A percentile compares a stretch with the other conserved stretches of the same genome.
phyloP scores from a whole-genome alignment of 2,329 filamentous ascomycete species.

The Aspergillus candidus region DNA sequence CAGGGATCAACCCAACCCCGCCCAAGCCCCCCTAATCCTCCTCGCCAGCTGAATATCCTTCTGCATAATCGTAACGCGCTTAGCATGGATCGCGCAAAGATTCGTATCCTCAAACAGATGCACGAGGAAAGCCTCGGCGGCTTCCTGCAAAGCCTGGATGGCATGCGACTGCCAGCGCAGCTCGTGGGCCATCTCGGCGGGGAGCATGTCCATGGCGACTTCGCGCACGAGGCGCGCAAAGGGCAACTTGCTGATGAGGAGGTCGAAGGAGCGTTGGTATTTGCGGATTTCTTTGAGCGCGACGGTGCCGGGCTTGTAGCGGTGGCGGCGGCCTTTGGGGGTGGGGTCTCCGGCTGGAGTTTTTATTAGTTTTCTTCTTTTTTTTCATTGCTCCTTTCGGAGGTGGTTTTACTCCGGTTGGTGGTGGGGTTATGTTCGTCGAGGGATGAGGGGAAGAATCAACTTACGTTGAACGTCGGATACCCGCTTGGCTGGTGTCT shows the following conservation, averaged over 20 bases:
- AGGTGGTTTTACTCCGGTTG: slow-evolving; percentile 10
- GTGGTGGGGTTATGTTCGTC: neutral
- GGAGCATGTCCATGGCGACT: slow-evolving; percentile 51
- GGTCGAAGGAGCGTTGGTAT: slow-evolving; percentile 84
- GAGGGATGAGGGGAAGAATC: neutral
- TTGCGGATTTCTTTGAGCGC: slow-evolving; percentile 86
- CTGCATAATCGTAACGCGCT: slow-evolving; percentile 94
- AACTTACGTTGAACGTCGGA: slow-evolving; percentile 36
- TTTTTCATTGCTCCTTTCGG: too few species aligned
- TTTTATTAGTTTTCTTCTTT: too few species aligned
- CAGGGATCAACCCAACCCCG: slow-evolving; percentile 52
- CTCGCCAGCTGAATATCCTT: slow-evolving; percentile 94
- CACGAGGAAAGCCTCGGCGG: slow-evolving; percentile 91
- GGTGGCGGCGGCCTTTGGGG: slow-evolving; percentile 53
- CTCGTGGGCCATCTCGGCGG: slow-evolving; percentile 55
- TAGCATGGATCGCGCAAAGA: slow-evolving; percentile 92
- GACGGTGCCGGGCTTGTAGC: slow-evolving; percentile 73
- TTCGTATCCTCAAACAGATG: slow-evolving; percentile 97
- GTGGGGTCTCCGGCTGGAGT: slow-evolving; percentile 64
- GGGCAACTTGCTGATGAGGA: slow-evolving; percentile 62
- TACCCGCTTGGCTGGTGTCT: slow-evolving; percentile 18
- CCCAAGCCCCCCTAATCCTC: slow-evolving; percentile 72
- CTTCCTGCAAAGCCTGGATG: slow-evolving; percentile 87
- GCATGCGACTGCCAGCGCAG: slow-evolving; percentile 96
- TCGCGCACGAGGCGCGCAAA: slow-evolving; percentile 47